These are phyloP conservation scores for Aspergillus phoenicis DNA, from an alignment of 2,329 filamentous ascomycete genomes.

Conservation along the genomic window DNA sequence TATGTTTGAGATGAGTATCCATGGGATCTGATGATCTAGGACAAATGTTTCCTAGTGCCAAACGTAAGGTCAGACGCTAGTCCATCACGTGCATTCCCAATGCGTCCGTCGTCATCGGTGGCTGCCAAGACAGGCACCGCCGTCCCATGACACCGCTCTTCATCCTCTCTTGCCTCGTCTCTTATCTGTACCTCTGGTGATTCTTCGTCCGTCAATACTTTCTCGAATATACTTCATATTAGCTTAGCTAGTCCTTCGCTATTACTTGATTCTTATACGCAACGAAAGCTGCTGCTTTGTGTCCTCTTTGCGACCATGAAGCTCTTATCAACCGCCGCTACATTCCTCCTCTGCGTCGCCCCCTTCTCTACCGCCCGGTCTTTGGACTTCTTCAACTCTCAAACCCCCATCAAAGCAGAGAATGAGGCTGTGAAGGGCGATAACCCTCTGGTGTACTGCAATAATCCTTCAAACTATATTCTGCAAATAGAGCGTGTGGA, in stretches of 20 bases:
- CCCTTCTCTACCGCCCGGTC: constrained; percentile 49
- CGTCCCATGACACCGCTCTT: constrained; percentile 20
- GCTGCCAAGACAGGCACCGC: constrained; percentile 8
- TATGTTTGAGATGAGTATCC: neutral
- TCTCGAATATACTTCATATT: neutral
- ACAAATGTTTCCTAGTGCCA: neutral
- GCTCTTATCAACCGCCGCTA: constrained; percentile 37
- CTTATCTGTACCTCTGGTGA: neutral
- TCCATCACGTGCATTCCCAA: constrained; percentile 10
- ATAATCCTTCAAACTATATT: constrained; percentile 68
- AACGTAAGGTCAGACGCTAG: neutral
- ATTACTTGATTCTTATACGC: neutral
- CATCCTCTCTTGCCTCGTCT: constrained; percentile 8
- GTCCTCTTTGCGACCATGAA: constrained; percentile 39
- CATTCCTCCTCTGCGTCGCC: constrained; percentile 49
- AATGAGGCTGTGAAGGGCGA: constrained; percentile 73
- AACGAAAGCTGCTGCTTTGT: neutral
- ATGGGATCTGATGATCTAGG: neutral
- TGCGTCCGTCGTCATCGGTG: constrained; percentile 4
- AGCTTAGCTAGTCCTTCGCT: neutral
- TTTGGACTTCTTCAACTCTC: constrained; percentile 52
- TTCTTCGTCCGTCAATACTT: neutral
- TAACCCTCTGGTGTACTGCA: constrained; percentile 81
- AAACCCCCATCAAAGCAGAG: constrained; percentile 54
- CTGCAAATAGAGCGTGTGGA: constrained; percentile 78